Percentiles rank a stretch among this genome's conserved stretches.
phyloP scores from a whole-genome alignment of 2,329 filamentous ascomycete genomes.

The Mariannaea sp. region DNA sequence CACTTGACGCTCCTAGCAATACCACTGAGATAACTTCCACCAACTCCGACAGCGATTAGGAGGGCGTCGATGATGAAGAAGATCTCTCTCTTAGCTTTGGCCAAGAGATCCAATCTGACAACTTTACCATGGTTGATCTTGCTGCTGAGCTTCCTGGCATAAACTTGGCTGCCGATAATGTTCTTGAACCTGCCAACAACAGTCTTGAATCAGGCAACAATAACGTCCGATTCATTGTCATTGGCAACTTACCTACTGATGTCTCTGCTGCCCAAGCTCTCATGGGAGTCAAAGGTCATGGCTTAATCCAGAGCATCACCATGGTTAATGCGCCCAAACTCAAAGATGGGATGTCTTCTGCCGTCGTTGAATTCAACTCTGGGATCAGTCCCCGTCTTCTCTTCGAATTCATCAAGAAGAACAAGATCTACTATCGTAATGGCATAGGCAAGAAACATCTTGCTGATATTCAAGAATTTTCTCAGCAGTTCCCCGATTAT shows the following conservation, averaged over 20 bases:
- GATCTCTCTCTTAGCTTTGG: background rate
- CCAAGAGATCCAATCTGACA: background rate
- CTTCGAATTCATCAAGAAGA: accelerated
- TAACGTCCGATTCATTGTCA: slow-evolving; percentile 30
- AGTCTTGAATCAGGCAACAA: background rate
- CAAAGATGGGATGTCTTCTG: background rate
- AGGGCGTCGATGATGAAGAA: background rate
- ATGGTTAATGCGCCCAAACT: slow-evolving; percentile 4
- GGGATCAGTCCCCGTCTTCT: background rate
- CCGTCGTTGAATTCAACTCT: slow-evolving; percentile 30
- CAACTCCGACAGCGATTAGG: background rate
- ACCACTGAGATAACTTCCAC: background rate
- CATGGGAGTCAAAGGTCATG: slow-evolving; percentile 22
- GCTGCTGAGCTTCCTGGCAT: too few species aligned
- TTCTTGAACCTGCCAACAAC: background rate
- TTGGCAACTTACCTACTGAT: slow-evolving; percentile 29
- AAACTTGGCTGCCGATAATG: too few species aligned
- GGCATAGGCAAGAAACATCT: background rate
- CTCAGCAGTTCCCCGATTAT: too few species aligned
- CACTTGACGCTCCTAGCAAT: background rate
- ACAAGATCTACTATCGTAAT: slow-evolving; percentile 1
- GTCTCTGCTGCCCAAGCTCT: slow-evolving; percentile 25
- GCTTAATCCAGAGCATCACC: slow-evolving; percentile 16
- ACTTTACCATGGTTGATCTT: too few species aligned
- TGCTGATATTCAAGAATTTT: background rate